Base-by-base conservation (phyloP, 169 alveolate genomes). In the Eimeria mitis region DNA sequence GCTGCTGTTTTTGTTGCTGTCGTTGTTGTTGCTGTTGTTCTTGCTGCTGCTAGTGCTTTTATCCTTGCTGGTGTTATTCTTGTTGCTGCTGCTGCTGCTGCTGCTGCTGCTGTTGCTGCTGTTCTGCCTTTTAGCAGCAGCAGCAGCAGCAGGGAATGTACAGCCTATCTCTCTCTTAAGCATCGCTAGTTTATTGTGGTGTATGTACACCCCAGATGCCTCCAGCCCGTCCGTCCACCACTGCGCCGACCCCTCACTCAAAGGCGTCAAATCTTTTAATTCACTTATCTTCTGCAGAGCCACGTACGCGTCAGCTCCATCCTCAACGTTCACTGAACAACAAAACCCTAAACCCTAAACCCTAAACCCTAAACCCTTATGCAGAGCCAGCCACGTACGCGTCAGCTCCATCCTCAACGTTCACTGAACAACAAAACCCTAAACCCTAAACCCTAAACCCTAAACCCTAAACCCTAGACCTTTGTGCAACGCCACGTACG, bases 361-460 rank as follows among this genome's bases (percentile, higher is more conserved):
- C 79, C 79, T 31, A 70, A 70, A 70, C 79, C 79, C 79, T 70
- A n/a, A n/a, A n/a, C n/a, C n/a, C n/a, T n/a, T n/a, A n/a, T n/a
- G n/a, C n/a, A n/a, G n/a, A n/a, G n/a, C n/a, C n/a, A n/a, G n/a
- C n/a, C n/a, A n/a, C n/a, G n/a, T n/a, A n/a, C n/a, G n/a, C n/a
- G 21, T 1, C 78, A 4, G 11, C 44, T 68, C 11, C 11, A 68
- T 44, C 78, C 78, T 68, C 37, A 28, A 68, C 6, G 9, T 16
- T 68, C 40, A 68, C 78, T 68, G 37, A 71, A 71, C 21, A 28
- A 28, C 3, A 68, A 68, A 68, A 13, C 42, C 42, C 68, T 28
- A 78, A 47, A 78, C 88, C 88, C 88, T 47, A 78, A 78, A 49
- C 88, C 88, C 88, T 42, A 37, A 75, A 75, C 85, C 44, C 78